phyloP scores from a whole-genome alignment of 1,139 yeast genomes.

The Lipomyces yarrowii region DNA sequence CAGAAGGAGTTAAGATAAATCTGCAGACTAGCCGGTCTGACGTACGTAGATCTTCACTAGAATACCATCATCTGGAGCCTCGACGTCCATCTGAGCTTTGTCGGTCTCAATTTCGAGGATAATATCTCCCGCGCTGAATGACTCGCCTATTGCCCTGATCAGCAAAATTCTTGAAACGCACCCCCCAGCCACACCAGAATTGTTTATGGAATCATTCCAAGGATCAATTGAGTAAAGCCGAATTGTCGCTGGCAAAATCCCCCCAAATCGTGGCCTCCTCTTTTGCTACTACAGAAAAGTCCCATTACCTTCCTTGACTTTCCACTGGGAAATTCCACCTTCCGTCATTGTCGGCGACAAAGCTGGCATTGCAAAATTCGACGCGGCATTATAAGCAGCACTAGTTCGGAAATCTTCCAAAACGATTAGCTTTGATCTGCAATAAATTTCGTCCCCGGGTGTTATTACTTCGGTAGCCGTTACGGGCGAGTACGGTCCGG shows the following conservation, averaged over 20 bases:
- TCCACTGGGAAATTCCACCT: slow-evolving; percentile 97
- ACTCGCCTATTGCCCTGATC: slow-evolving; percentile 46
- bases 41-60: slow-evolving; percentile 69
- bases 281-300: background rate
- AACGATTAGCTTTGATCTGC: background rate
- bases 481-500: slow-evolving; percentile 10
- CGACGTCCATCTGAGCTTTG: slow-evolving; percentile 98
- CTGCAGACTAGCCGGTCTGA: background rate
- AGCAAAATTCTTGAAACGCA: background rate
- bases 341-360: slow-evolving; percentile 99
- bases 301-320: slow-evolving; percentile 66
- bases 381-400: slow-evolving; percentile 14
- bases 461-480: background rate
- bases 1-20: background rate
- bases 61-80: slow-evolving; percentile 95
- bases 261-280: background rate
- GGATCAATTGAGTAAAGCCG: background rate
- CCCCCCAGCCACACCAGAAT: background rate
- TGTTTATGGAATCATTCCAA: background rate
- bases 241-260: background rate
- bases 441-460: background rate
- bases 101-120: slow-evolving; percentile 98
- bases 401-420: slow-evolving; percentile 5
- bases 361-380: slow-evolving; percentile 72
- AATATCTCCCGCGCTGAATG: slow-evolving; percentile 81